Conservation (phyloP, 2,329 filamentous ascomycete species). For the Biscogniauxia sp. region DNA sequence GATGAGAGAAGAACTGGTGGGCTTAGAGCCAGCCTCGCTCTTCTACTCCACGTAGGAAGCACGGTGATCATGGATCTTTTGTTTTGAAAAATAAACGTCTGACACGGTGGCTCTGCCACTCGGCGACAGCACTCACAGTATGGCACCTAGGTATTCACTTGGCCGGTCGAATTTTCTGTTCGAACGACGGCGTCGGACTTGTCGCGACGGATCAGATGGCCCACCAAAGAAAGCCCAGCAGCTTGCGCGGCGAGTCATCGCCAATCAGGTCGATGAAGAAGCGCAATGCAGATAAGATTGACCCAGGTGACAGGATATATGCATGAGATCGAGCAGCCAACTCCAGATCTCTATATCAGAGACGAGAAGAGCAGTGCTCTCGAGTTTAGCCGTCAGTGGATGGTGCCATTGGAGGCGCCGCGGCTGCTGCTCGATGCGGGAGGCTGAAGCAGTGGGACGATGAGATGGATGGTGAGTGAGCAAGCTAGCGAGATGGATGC, state of each 20-base stretch:
- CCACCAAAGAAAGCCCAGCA: background rate
- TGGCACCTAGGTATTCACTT: background rate
- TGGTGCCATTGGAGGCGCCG: slow-evolving; percentile 3
- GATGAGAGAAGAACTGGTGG: slow-evolving; percentile 10
- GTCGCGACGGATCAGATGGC: background rate
- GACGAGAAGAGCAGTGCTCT: slow-evolving; percentile 10
- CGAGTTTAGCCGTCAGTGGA: slow-evolving; percentile 1
- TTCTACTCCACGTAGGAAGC: slow-evolving; percentile 8
- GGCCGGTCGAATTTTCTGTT: background rate
- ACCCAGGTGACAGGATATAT: slow-evolving; percentile 20
- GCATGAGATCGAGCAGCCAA: slow-evolving; percentile 21
- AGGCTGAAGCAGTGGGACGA: slow-evolving; percentile 24
- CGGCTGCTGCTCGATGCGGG: slow-evolving; percentile 3
- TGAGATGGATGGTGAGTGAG: slow-evolving; percentile 2
- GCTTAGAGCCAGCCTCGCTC: slow-evolving; percentile 19
- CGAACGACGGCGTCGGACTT: background rate
- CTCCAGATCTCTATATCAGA: slow-evolving; percentile 8
- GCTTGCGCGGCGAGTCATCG: slow-evolving; percentile 3
- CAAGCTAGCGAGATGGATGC: slow-evolving; percentile 19
- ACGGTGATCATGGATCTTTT: slow-evolving; percentile 21
- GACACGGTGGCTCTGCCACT: slow-evolving; percentile 16
- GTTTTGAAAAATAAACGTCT: slow-evolving; percentile 21
- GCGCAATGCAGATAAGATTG: slow-evolving; percentile 16
- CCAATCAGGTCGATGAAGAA: slow-evolving; percentile 14
- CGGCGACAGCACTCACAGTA: slow-evolving; percentile 1